A percentile compares a stretch with the other conserved stretches of the same genome.
Evolutionary conservation across 208 protist genomes (phyloP).

Genomic region (Trypanosoma conorhini): DNA sequence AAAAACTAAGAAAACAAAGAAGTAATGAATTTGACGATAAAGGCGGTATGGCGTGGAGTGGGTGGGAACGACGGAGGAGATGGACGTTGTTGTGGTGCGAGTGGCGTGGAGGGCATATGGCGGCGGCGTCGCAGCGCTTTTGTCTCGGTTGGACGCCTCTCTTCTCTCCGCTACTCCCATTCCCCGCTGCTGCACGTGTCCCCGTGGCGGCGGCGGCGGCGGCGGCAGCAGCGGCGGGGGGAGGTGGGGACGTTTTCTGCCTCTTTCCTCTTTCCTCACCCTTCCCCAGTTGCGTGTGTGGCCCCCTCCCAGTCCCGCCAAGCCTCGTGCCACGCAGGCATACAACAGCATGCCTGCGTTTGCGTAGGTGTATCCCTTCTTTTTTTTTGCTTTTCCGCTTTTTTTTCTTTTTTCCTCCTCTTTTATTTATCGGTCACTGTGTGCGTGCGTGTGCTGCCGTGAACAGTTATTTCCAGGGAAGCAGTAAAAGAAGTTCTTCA

Average conservation of each 20-base stretch:
- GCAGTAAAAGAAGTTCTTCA: too few species aligned
- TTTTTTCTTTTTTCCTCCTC: conserved; percentile 16
- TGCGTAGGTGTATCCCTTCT: conserved; percentile 9
- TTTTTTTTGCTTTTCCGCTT: too few species aligned
- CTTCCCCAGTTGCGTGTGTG: too few species aligned
- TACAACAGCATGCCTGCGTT: not conserved
- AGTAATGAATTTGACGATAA: not conserved
- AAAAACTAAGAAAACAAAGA: not conserved
- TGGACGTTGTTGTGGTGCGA: not conserved
- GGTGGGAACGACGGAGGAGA: not conserved
- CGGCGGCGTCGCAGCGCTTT: too few species aligned
- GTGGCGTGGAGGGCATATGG: too few species aligned
- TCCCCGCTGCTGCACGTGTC: not conserved
- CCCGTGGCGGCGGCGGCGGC: too few species aligned
- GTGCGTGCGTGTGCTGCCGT: not conserved
- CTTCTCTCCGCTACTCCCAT: not conserved
- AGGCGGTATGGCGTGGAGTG: not conserved
- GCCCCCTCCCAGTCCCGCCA: too few species aligned
- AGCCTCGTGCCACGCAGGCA: not conserved
- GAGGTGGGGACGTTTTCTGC: conserved; percentile 9
- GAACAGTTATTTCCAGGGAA: not conserved
- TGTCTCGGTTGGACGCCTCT: not conserved
- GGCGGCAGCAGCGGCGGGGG: too few species aligned
- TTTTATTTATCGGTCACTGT: not conserved
- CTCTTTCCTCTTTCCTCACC: too few species aligned